Evolutionary conservation across 2,329 filamentous ascomycete species (phyloP).

Genomic region (Fusarium beomiforme): DNA sequence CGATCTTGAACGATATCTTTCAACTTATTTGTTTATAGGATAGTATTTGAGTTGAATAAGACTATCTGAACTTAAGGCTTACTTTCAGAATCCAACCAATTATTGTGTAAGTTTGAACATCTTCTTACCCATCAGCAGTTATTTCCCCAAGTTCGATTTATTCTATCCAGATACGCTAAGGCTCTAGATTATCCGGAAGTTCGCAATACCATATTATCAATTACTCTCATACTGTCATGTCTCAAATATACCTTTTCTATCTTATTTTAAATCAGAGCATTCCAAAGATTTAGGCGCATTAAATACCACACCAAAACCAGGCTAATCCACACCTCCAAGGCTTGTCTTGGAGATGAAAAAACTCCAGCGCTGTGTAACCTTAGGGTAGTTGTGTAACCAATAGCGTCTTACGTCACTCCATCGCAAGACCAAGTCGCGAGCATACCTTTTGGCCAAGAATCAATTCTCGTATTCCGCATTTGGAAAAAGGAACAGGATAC

Average conservation of each 20-base stretch:
- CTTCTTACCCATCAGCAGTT: too few relatives aligned
- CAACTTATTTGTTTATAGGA: background rate
- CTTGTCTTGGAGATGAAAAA: background rate
- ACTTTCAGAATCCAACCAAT: background rate
- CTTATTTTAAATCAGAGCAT: background rate
- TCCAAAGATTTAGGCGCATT: background rate
- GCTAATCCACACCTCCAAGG: too few relatives aligned
- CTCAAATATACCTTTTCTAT: background rate
- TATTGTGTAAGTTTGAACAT: too few relatives aligned
- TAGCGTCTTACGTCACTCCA: slow-evolving; percentile 10
- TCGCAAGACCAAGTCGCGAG: background rate
- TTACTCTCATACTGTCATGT: too few relatives aligned
- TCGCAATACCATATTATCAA: too few relatives aligned
- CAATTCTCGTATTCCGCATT: slow-evolving; percentile 30
- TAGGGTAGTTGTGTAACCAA: slow-evolving; percentile 1
- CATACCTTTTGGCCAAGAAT: slow-evolving; percentile 6
- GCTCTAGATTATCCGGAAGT: too few relatives aligned
- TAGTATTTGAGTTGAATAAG: background rate
- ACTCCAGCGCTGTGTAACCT: background rate
- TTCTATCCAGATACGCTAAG: too few relatives aligned
- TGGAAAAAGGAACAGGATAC: slow-evolving; percentile 14
- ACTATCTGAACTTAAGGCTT: background rate
- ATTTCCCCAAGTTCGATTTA: too few relatives aligned
- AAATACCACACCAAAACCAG: background rate
- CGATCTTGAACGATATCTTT: background rate